These are phyloP conservation scores for Penicillium sp. DNA, from an alignment of 2,329 filamentous ascomycete species.

Conservation along the genomic window DNA sequence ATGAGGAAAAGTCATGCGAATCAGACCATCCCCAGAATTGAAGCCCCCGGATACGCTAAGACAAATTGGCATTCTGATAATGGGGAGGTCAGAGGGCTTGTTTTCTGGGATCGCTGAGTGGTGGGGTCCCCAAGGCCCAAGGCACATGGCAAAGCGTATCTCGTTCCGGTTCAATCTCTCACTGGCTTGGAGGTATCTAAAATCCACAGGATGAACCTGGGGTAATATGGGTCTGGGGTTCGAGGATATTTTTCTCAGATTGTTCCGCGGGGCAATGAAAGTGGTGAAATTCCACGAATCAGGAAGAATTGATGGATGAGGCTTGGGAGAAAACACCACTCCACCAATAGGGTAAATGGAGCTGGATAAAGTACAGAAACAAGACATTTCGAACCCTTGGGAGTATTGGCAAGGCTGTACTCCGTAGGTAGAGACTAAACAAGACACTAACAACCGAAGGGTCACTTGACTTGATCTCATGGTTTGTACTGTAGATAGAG, in stretches of 20 bases:
- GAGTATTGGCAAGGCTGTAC: not conserved
- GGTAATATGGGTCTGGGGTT: conserved; percentile 31
- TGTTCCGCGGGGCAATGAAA: conserved; percentile 12
- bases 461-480: not conserved
- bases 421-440: no score
- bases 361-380: not conserved
- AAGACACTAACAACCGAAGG: conserved; percentile 4
- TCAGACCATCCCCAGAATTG: conserved; percentile 11
- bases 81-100: not conserved
- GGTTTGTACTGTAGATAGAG: not conserved
- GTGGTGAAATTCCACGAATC: conserved; percentile 34
- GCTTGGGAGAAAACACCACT: conserved; percentile 22
- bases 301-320: conserved; percentile 2
- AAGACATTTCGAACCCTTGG: not conserved
- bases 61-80: conserved; percentile 19
- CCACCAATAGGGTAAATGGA: conserved; percentile 31
- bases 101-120: conserved; percentile 28
- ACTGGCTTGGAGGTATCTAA: conserved; percentile 13
- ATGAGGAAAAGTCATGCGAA: conserved; percentile 13
- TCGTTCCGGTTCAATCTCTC: not conserved
- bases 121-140: conserved; percentile 26
- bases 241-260: conserved; percentile 32
- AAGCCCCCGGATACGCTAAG: conserved; percentile 22
- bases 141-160: conserved; percentile 7
- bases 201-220: conserved; percentile 12